phyloP scores from a whole-genome alignment of 805 yeast species.

The Candida berthetii region DNA sequence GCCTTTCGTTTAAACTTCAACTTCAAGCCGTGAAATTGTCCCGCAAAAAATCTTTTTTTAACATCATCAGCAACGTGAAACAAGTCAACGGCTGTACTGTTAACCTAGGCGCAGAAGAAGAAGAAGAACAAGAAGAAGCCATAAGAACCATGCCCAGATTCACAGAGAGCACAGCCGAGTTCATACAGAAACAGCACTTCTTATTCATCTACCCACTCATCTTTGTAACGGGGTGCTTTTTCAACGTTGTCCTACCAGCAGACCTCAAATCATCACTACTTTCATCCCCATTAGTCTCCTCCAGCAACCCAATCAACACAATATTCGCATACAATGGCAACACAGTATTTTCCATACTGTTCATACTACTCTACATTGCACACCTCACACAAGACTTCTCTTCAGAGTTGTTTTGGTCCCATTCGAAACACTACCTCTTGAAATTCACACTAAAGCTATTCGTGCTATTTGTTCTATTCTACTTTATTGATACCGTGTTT shows the following conservation, averaged over 20 bases:
- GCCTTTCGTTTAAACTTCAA: too few relatives aligned
- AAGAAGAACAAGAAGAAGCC: too few relatives aligned
- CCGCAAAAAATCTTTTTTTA: too few relatives aligned
- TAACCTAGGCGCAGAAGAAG: too few relatives aligned
- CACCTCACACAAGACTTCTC: not conserved
- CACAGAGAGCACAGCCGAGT: not conserved
- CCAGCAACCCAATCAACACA: slow-evolving; percentile 15
- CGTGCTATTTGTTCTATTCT: slow-evolving; percentile 18
- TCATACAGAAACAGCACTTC: not conserved
- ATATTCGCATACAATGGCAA: slow-evolving; percentile 32
- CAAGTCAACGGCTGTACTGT: too few relatives aligned
- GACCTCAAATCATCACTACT: not conserved
- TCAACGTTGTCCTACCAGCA: not conserved
- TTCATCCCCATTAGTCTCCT: not conserved
- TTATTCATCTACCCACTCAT: not conserved
- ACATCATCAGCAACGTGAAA: too few relatives aligned
- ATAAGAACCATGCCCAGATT: too few relatives aligned
- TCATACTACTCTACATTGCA: slow-evolving; percentile 13
- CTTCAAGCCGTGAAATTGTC: too few relatives aligned
- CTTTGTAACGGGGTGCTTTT: not conserved
- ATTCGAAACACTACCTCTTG: slow-evolving; percentile 16
- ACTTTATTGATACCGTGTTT: slow-evolving; percentile 25
- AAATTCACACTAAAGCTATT: slow-evolving; percentile 20
- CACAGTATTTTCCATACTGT: slow-evolving; percentile 16
- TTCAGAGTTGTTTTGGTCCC: not conserved